Base-by-base conservation (phyloP, 2,329 filamentous ascomycete species). In the Penicillium sp. region DNA sequence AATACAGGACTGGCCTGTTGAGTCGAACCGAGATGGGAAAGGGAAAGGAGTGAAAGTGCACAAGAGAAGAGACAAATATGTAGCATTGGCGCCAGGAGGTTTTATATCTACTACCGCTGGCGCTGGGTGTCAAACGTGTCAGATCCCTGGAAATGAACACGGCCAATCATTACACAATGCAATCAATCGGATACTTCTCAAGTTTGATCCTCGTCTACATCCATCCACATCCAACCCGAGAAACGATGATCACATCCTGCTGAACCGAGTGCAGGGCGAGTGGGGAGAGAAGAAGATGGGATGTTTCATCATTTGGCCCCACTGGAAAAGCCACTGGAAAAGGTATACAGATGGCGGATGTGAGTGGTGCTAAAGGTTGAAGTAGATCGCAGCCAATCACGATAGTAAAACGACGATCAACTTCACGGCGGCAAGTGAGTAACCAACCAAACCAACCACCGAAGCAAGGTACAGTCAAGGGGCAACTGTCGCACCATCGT, bases 1-100 rank as follows among this genome's bases (percentile, higher is more conserved):
- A 55, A 62, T 48, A 62, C 61, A 67, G 64, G 65, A 60, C 66
- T 67, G 55, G 66, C 65, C 66, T 62, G 63, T 51, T 46, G 22
- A 4, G 55, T 59, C 60, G 57, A 67, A 64, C 55, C 47, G 46
- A 47, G 31, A 49, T 47, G 48, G 31, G 52, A 44, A 50, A 26
- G 9, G 35, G 43, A 46, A 60, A 56, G 47, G 51, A 58, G 46
- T 29, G 52, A 54, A 54, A 57, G 49, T 58, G 60, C 45, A 48
- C 54, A 43, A 46, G 37, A 44, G 44, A 54, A 53, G 51, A 50
- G 29, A 51, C 42, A 46, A 46, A 34, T 28, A 44, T 46, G 40
- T 18, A 46, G 47, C 35, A 50, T 46, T 49, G 50, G 50, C 49
- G 50, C 20, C 50, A 26, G 39, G 47, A 48, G 53, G 43, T 56